Percentiles rank a stretch among this genome's conserved stretches.
Evolutionary conservation across 2,329 filamentous ascomycete species (phyloP).

Genomic region (Fusarium torreyae): DNA sequence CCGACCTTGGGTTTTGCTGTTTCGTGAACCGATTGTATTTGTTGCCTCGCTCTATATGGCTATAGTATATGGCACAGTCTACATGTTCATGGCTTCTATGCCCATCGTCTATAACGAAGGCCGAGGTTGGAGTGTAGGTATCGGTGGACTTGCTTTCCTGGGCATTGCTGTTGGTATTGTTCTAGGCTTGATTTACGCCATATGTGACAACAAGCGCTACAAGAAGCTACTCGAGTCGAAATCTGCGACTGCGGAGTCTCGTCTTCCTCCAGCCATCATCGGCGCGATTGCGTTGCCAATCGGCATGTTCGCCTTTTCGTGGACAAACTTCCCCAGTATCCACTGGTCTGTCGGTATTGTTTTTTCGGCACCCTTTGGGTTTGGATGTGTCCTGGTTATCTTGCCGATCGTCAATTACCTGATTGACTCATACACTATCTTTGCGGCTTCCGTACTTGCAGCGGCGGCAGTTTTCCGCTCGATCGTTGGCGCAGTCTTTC

Average conservation of each 20-base stretch:
- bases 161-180: slow-evolving; percentile 19
- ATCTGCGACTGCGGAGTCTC: slow-evolving; percentile 4
- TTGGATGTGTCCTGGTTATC: slow-evolving; percentile 63
- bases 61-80: slow-evolving; percentile 77
- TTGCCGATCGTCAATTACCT: slow-evolving; percentile 19
- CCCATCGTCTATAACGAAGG: slow-evolving; percentile 74
- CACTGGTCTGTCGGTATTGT: slow-evolving; percentile 65
- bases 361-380: slow-evolving; percentile 61
- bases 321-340: slow-evolving; percentile 66
- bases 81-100: slow-evolving; percentile 79
- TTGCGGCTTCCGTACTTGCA: slow-evolving; percentile 19
- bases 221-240: slow-evolving; percentile 1
- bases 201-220: slow-evolving; percentile 7
- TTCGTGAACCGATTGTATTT: slow-evolving; percentile 83
- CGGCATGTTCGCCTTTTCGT: slow-evolving; percentile 72
- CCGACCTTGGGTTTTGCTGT: slow-evolving; percentile 55
- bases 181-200: slow-evolving; percentile 4
- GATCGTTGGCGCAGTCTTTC: slow-evolving; percentile 19
- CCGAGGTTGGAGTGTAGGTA: slow-evolving; percentile 13
- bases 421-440: slow-evolving; percentile 22
- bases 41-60: slow-evolving; percentile 86
- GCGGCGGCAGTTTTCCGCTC: slow-evolving; percentile 19
- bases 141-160: slow-evolving; percentile 9
- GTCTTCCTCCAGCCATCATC: slow-evolving; percentile 5
- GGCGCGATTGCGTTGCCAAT: slow-evolving; percentile 2